Percentiles rank a stretch among this genome's conserved stretches.
These are phyloP conservation scores for Fusarium anthophilum DNA, from an alignment of 2,329 filamentous ascomycete species.

Conservation along the genomic window DNA sequence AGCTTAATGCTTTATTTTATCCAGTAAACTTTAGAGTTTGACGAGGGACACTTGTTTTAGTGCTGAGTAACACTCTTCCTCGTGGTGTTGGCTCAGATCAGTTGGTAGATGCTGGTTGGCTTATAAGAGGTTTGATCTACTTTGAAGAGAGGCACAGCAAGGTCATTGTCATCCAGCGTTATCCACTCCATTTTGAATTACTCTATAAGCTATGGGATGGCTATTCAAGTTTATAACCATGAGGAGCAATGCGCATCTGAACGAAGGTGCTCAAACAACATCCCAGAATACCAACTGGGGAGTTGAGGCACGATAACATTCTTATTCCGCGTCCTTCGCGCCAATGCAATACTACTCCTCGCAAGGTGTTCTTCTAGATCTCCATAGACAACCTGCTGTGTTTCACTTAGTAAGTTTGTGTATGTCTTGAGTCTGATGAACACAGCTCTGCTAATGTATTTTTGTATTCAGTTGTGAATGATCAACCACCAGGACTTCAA, in stretches of 20 bases:
- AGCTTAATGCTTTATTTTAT: neutral
- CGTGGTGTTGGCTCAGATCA: neutral
- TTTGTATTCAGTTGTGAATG: neutral
- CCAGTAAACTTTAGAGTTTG: neutral
- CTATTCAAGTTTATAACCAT: neutral
- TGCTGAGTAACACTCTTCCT: neutral
- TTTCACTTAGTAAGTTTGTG: neutral
- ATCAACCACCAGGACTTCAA: neutral
- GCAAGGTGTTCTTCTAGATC: too few relatives aligned
- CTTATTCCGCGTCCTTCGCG: neutral
- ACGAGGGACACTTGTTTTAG: neutral
- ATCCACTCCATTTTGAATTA: rapidly evolving
- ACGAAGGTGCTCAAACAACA: neutral
- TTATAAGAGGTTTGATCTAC: neutral
- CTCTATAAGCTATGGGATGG: too few relatives aligned
- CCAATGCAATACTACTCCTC: neutral
- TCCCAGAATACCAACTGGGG: neutral
- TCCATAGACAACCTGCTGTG: neutral
- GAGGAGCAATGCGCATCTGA: neutral
- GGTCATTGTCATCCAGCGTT: neutral
- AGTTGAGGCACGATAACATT: neutral
- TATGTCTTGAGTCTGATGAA: neutral
- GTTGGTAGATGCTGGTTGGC: neutral
- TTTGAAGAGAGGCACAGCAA: neutral
- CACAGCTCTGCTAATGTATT: too few relatives aligned